A percentile compares a stretch with the other conserved stretches of the same genome.
These are phyloP conservation scores for Populus simonii DNA, from an alignment of 345 rosid genomes.

Conservation along the genomic window DNA sequence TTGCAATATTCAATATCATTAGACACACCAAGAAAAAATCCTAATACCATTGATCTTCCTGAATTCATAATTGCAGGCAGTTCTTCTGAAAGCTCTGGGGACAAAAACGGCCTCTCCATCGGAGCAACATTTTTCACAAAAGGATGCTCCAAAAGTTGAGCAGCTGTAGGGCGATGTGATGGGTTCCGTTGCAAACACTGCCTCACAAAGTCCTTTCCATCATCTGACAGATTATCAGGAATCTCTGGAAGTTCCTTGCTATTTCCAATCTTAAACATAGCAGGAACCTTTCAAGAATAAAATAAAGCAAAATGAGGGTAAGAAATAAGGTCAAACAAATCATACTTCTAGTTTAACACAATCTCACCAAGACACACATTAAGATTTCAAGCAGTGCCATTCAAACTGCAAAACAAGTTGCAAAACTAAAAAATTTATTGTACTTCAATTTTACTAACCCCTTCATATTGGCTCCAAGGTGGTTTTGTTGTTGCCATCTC, in stretches of 20 bases:
- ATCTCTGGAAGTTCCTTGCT: slow-evolving; percentile 74
- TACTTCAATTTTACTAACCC: slow-evolving; percentile 42
- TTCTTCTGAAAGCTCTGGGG: slow-evolving; percentile 40
- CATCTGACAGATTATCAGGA: slow-evolving; percentile 62
- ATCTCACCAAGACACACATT: neutral
- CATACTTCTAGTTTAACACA: neutral
- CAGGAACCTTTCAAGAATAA: slow-evolving; percentile 33
- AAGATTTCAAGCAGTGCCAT: neutral
- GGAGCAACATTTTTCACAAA: slow-evolving; percentile 55
- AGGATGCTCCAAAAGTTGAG: slow-evolving; percentile 52
- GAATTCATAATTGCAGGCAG: slow-evolving; percentile 39
- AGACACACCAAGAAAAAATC: slow-evolving; percentile 1
- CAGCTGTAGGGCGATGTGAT: slow-evolving; percentile 52
- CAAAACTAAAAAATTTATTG: neutral
- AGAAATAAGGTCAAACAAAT: neutral
- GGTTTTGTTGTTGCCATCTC: slow-evolving; percentile 88
- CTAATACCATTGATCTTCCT: slow-evolving; percentile 55
- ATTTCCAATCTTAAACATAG: slow-evolving; percentile 77
- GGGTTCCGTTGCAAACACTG: slow-evolving; percentile 66
- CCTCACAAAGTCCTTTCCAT: slow-evolving; percentile 63
- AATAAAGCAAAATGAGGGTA: neutral
- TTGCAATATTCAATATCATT: neutral
- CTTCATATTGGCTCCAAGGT: slow-evolving; percentile 82
- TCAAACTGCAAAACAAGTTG: neutral
- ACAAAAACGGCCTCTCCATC: slow-evolving; percentile 46